Base-by-base conservation (phyloP, 208 protist genomes). In the Acanthamoeba royreba region DNA sequence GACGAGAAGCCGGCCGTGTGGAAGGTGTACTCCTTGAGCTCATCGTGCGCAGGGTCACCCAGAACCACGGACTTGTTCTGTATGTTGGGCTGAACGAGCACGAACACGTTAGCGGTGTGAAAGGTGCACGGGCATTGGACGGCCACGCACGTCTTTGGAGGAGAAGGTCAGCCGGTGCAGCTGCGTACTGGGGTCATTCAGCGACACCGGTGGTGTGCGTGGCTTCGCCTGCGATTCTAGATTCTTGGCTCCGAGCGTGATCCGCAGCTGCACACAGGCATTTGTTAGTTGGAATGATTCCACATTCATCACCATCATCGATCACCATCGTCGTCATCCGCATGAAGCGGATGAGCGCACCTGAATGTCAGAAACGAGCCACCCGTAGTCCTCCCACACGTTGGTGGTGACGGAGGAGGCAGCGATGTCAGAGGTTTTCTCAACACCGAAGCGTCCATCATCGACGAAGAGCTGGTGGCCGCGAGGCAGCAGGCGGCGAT, bases 11-110 rank as follows among this genome's bases (percentile, higher is more conserved):
- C 45, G 7, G 13, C 9, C 17, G 81, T 58, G 81, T 88, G 81
- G 35, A 88, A 88, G 42, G 81, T 88, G 47, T 88, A n/a, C 49
- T 88, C 81, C 49, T 88, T 88, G 2, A 88, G 81, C n/a, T 88
- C 81, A n/a, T 88, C 81, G 9, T 33, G 33, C 5, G 9, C 45
- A 25, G 25, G 33, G 22, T 77, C 55, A 28, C 33, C 55, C 1
- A 63, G 55, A 63, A 63, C 0, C 11, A 63, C 55, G n/a, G 55
- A 63, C 17, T 63, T 63, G 55, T 19, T 28, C 11, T 35, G 11
- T 19, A 63, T 63, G 55, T 63, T 63, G n/a, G 55, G 55, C 55
- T 63, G 55, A 7, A n/a, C 19, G 55, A 28, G 55, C 33, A 74
- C 22, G 19, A 8, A 38, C 33, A 28, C 9, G 63, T 74, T 38